Conservation (phyloP, 768 basidiomycete species). For the Phanerodontia chrysosporium region DNA sequence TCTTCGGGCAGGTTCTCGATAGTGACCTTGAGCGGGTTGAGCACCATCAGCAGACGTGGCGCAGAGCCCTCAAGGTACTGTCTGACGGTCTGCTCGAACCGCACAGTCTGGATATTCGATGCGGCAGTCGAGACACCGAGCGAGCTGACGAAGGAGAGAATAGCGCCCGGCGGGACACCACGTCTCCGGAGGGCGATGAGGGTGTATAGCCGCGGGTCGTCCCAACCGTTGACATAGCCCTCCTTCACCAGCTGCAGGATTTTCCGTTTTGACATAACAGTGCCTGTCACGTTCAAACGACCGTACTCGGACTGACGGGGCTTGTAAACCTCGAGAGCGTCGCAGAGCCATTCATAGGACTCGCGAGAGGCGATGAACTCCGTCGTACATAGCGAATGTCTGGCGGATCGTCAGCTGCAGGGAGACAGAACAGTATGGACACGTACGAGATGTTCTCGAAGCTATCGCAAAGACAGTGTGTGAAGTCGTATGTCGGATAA, state of each 20-base stretch:
- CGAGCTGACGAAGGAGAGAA: slow-evolving; percentile 86
- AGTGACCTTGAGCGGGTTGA: slow-evolving; percentile 84
- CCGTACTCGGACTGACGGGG: slow-evolving; percentile 97
- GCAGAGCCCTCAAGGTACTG: slow-evolving; percentile 86
- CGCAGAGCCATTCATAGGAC: slow-evolving; percentile 99
- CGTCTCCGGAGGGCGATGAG: slow-evolving; percentile 92
- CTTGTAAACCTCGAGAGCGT: slow-evolving; percentile 95
- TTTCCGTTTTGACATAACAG: slow-evolving; percentile 96
- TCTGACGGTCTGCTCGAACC: slow-evolving; percentile 88
- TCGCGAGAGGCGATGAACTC: slow-evolving; percentile 95
- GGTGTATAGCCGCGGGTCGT: slow-evolving; percentile 95
- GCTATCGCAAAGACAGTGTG: slow-evolving; percentile 96
- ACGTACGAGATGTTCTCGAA: slow-evolving; percentile 97
- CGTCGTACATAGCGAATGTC: slow-evolving; percentile 94
- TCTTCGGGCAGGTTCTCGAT: slow-evolving; percentile 90
- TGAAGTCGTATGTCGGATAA: slow-evolving; percentile 98
- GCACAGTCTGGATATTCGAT: slow-evolving; percentile 79
- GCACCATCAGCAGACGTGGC: slow-evolving; percentile 87
- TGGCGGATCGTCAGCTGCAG: slow-evolving; percentile 27
- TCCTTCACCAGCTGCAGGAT: slow-evolving; percentile 84
- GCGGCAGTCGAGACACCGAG: slow-evolving; percentile 89
- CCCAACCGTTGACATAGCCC: slow-evolving; percentile 87
- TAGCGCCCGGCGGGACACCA: slow-evolving; percentile 95
- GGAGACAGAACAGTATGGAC: background rate
- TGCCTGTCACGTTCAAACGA: slow-evolving; percentile 87